Evolutionary conservation across 805 yeast species (phyloP).

Genomic region (Hanseniaspora taiwanica): DNA sequence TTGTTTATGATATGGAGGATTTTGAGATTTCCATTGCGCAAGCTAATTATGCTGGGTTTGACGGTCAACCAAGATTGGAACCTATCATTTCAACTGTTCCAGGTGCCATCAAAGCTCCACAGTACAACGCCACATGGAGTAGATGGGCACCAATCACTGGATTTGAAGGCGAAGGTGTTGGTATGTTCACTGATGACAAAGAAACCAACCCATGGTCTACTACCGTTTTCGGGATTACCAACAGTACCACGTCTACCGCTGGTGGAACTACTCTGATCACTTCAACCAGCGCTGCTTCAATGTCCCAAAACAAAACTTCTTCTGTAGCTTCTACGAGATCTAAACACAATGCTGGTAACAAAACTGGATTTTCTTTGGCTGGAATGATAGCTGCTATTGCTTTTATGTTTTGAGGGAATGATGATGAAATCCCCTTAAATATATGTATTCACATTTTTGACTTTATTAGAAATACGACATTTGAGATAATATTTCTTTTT

Average conservation of each 20-base stretch:
- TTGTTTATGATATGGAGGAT: conserved; percentile 37
- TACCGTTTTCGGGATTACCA: no score
- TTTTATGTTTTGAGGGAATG: no score
- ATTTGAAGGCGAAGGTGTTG: conserved; percentile 13
- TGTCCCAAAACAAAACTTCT: no score
- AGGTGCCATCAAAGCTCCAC: conserved; percentile 31
- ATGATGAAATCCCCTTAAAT: no score
- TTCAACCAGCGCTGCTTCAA: background rate
- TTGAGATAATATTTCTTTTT: no score
- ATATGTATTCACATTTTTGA: no score
- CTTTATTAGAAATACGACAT: no score
- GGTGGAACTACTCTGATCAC: background rate
- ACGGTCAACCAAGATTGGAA: conserved; percentile 29
- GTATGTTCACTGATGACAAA: conserved; percentile 13
- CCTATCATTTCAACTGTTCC: conserved; percentile 33
- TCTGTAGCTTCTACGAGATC: no score
- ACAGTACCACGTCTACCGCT: background rate
- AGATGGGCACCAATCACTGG: background rate
- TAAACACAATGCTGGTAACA: no score
- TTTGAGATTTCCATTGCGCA: conserved; percentile 30
- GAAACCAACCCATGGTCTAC: conserved; percentile 5
- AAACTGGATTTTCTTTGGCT: no score
- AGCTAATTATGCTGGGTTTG: conserved; percentile 16
- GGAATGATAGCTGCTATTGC: no score
- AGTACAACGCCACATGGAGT: conserved; percentile 27